phyloP scores from a whole-genome alignment of 164 flowering plant genomes.

The Piper longum region DNA sequence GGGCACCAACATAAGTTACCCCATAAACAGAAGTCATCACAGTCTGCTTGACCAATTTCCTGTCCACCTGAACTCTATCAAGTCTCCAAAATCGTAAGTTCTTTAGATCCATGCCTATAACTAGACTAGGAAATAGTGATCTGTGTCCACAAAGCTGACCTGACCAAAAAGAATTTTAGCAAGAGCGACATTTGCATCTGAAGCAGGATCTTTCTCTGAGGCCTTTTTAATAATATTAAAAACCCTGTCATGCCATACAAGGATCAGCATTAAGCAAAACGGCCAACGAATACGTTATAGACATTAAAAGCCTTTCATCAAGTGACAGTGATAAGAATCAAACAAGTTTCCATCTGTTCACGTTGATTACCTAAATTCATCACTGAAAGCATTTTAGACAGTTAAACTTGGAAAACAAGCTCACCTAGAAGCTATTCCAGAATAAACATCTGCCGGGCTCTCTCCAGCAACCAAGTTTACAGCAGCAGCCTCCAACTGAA shows the following conservation, averaged over 20 bases:
- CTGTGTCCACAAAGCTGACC: slow-evolving; percentile 24
- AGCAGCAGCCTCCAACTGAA: slow-evolving; percentile 85
- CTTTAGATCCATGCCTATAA: not conserved
- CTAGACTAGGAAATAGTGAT: not conserved
- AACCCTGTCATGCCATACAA: slow-evolving; percentile 38
- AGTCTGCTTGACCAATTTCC: slow-evolving; percentile 93
- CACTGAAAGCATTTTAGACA: not conserved
- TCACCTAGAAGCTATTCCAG: slow-evolving; percentile 88
- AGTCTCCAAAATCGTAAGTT: slow-evolving; percentile 12
- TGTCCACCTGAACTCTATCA: slow-evolving; percentile 63
- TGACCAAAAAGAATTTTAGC: slow-evolving; percentile 63
- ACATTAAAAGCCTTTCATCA: not conserved
- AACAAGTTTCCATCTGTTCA: not conserved
- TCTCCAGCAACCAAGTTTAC: slow-evolving; percentile 82
- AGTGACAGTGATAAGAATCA: not conserved
- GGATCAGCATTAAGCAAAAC: not conserved
- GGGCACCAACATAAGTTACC: slow-evolving; percentile 94
- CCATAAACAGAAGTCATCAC: slow-evolving; percentile 99
- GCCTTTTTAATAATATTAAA: slow-evolving; percentile 57
- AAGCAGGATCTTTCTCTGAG: slow-evolving; percentile 51
- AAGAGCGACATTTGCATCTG: slow-evolving; percentile 45
- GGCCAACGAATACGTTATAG: not conserved
- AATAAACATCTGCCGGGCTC: slow-evolving; percentile 91
- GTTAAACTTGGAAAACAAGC: slow-evolving; percentile 1
- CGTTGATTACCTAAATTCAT: not conserved